These are phyloP conservation scores for Syzygium malaccense DNA, from an alignment of 441 rosid species.

Conservation along the genomic window DNA sequence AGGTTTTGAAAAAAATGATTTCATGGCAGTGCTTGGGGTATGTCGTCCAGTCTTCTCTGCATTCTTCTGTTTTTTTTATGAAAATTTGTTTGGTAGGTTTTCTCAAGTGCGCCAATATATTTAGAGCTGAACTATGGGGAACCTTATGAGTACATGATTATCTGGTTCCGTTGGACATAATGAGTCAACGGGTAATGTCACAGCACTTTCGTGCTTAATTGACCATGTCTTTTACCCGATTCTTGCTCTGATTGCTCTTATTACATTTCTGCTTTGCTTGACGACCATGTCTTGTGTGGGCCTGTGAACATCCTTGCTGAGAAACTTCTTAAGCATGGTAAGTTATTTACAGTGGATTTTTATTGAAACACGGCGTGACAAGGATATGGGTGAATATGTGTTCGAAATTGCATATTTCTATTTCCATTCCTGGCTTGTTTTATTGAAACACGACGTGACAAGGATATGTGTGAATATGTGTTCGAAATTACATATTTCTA, in stretches of 20 bases:
- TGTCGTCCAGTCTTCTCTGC: background rate
- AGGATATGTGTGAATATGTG: too few relatives aligned
- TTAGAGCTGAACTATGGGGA: background rate
- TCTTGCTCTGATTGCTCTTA: background rate
- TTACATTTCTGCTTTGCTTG: background rate
- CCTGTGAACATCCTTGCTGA: background rate
- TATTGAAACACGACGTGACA: too few relatives aligned
- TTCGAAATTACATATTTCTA: too few relatives aligned
- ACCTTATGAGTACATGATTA: background rate
- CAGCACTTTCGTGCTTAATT: background rate
- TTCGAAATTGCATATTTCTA: too few relatives aligned
- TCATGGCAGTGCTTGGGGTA: conserved; percentile 36
- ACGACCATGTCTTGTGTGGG: background rate
- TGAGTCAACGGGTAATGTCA: background rate
- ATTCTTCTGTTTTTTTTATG: background rate
- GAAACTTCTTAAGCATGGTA: background rate
- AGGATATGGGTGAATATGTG: too few relatives aligned
- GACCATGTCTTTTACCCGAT: background rate
- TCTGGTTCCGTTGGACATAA: background rate
- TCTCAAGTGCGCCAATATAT: background rate
- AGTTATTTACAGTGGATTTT: too few relatives aligned
- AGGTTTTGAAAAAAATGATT: too few relatives aligned
- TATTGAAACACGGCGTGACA: too few relatives aligned
- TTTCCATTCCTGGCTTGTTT: background rate
- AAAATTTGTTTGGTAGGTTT: background rate